Evolutionary conservation across 768 basidiomycete genomes (phyloP), one percentile per base, ranked within the genome.

Genomic region (Tephrocybe rancida): DNA sequence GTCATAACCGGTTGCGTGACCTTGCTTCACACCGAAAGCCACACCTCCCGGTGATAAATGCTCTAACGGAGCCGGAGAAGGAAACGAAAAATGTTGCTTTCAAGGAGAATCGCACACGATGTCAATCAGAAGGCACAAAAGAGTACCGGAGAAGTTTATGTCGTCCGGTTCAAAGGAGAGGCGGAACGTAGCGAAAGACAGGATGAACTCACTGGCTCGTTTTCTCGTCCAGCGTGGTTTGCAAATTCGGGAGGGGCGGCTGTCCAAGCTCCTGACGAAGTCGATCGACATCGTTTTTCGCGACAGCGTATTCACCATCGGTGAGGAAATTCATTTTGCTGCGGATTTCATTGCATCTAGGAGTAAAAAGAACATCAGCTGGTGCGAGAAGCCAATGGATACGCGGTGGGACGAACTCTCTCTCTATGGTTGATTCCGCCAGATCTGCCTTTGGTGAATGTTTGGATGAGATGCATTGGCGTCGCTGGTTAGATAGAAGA

Each of bases 241-340:
- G 89, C 41, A 93, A 61, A 61, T 79, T 85, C 2, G 89, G 90
- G 11, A 92, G 68, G 2, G 91, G 84, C 0, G 82, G 72, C 60
- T 92, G 86, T 0, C 90, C 91, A 6, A 93, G 82, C 64, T 93
- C 90, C 47, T 76, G 74, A 35, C 91, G 82, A 41, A 93, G 73
- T 48, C 80, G 72, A 64, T 93, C 91, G 43, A 93, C 91, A 56
- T 92, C 90, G 25, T 69, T 69, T 66, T 92, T 92, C 4, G 90
- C 86, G 7, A 71, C 67, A 13, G 86, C 76, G 63, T 93, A 93
- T 58, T 92, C 90, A 30, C 86, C 87, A 43, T 90, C 89, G 19
- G 87, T 84, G 10, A 93, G 74, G 11, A 71, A 68, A 32, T 75
- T 71, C 55, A 93, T 91, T 68, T 88, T 88, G 32, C 71, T 65